Percentiles rank a stretch among this genome's conserved stretches.
phyloP scores from a whole-genome alignment of 2,329 filamentous ascomycete genomes.

The Thelonectria discophora region DNA sequence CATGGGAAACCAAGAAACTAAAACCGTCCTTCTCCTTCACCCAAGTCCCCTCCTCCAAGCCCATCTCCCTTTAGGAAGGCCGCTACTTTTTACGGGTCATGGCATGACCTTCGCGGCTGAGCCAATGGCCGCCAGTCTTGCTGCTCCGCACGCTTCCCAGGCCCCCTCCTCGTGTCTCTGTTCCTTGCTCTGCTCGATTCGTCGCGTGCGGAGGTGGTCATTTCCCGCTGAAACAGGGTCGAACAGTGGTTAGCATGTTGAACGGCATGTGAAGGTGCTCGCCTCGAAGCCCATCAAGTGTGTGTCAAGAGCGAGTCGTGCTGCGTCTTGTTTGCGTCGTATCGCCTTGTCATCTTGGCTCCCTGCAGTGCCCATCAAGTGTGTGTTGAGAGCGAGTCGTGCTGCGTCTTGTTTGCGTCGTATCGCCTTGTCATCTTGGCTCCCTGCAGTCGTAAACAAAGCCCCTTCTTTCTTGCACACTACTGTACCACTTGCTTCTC shows the following conservation, averaged over 20 bases:
- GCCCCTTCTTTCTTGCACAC: too few relatives aligned
- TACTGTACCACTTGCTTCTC: too few relatives aligned
- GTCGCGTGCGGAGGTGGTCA: constrained; percentile 36
- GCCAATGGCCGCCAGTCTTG: constrained; percentile 29
- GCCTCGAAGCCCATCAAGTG: background rate
- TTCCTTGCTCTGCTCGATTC: constrained; percentile 19
- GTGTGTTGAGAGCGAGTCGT: background rate
- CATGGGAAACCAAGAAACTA: too few relatives aligned
- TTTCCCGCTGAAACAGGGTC: constrained; percentile 44
- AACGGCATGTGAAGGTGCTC: background rate
- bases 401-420: background rate
- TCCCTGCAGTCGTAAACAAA: background rate
- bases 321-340: background rate
- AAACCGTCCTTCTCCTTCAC: too few relatives aligned
- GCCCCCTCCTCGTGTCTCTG: constrained; percentile 21
- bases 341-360: background rate
- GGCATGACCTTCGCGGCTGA: constrained; percentile 29
- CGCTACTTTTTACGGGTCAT: constrained; percentile 31
- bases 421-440: background rate
- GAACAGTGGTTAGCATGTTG: constrained; percentile 8
- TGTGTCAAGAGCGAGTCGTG: background rate
- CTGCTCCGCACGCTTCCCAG: constrained; percentile 36
- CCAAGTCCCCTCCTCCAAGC: background rate
- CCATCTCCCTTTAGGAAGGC: constrained; percentile 19
- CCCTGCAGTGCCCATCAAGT: background rate